Evolutionary conservation across 192 early-diverging fungal genomes (phyloP).

Genomic region (Linnemannia zychae): DNA sequence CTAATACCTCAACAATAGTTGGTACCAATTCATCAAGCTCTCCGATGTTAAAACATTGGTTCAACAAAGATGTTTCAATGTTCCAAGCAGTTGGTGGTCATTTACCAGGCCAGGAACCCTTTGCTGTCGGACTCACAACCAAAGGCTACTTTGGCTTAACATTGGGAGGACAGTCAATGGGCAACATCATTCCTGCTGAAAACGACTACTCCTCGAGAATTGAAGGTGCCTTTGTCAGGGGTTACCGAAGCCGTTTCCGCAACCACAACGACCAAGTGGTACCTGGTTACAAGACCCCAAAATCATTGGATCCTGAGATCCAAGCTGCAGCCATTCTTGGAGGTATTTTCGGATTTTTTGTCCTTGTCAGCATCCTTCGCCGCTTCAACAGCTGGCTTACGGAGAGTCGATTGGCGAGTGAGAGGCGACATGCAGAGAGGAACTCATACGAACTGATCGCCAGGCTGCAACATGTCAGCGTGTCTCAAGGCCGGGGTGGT

Average conservation of each 20-base stretch:
- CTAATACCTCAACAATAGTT: neutral
- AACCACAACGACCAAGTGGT: neutral
- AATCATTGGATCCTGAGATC: neutral
- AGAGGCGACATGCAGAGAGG: neutral
- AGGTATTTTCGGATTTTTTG: neutral
- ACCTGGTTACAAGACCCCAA: neutral
- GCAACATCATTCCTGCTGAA: neutral
- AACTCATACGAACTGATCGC: neutral
- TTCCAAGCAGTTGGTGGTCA: neutral
- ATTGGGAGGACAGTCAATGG: neutral
- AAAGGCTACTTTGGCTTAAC: neutral
- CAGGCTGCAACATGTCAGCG: neutral
- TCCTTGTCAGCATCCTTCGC: neutral
- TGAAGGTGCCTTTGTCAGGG: neutral
- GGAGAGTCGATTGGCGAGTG: neutral
- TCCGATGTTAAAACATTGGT: neutral
- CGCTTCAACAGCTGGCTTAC: neutral
- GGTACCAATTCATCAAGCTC: neutral
- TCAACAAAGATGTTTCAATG: neutral
- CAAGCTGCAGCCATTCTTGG: neutral
- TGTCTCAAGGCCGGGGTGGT: neutral
- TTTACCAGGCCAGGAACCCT: neutral
- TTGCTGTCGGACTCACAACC: neutral
- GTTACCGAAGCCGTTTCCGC: neutral
- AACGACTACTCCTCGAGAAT: neutral